Base-by-base conservation (phyloP, 371 early-diverging fungal species). In the Mucor piriformis region DNA sequence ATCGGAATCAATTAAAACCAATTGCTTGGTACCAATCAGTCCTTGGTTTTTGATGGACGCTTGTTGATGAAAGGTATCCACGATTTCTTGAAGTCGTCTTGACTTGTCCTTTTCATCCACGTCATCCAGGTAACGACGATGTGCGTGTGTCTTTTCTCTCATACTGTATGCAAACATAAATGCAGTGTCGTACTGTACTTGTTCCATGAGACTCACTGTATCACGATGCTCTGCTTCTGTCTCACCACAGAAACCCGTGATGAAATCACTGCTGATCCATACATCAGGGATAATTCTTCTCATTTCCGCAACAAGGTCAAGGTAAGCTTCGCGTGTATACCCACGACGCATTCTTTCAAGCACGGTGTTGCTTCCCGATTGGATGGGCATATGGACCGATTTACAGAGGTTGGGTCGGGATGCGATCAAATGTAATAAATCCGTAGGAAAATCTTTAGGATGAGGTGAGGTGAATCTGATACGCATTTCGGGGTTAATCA, bases 161-260 rank as follows among this genome's bases (percentile, higher is more conserved):
- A 89, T 84, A 63, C 88, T 87, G 64, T 92, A 92, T 8, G 88
- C 88, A 74, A 92, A 92, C 92, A 92, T 92, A 57, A 85, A 92
- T 0, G 92, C 92, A 64, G 81, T 85, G 61, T 92, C 92, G 33
- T 84, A 92, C 46, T 83, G 79, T 1, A 92, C 89, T 11, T 74
- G 58, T 29, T 83, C 69, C 88, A 92, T 88, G 57, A 88, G 33
- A 5, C 73, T 71, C 34, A 91, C 82, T 0, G 92, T 92, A 55
- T 91, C 90, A 12, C 61, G 66, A 66, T 90, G 90, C 54, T 91
- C 90, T 4, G 69, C 69, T 51, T 91, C 91, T 10, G 90, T 92
- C 64, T 92, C 92, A n/a, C 88, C 90, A 67, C 92, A 92, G 51
- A 92, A 92, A 2, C 92, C 92, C 24, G 86, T 83, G 54, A 92